Evolutionary conservation across 192 early-diverging fungal genomes (phyloP).

Genomic region (Entomortierella beljakovae): DNA sequence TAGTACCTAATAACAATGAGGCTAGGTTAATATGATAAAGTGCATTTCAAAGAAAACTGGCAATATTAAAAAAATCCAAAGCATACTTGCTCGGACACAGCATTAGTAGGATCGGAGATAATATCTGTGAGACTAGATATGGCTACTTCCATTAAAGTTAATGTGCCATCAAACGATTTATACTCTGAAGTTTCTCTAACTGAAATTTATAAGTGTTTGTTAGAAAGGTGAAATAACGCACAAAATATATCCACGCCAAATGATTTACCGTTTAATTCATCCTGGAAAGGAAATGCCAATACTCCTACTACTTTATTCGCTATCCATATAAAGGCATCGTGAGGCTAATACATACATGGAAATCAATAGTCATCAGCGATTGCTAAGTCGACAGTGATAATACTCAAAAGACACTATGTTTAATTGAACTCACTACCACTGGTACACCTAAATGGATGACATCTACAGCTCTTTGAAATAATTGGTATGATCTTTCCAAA

Average conservation of each 20-base stretch:
- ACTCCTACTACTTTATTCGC: slow-evolving; percentile 30
- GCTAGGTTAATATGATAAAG: not conserved
- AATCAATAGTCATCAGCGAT: no score
- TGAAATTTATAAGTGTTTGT: not conserved
- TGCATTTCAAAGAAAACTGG: not conserved
- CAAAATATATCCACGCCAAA: not conserved
- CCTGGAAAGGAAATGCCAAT: slow-evolving; percentile 8
- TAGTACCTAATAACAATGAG: slow-evolving; percentile 6
- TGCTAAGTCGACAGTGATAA: no score
- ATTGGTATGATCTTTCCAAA: slow-evolving; percentile 4
- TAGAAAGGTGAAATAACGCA: not conserved
- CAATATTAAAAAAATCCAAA: not conserved
- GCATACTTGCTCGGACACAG: slow-evolving; percentile 20
- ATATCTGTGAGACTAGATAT: slow-evolving; percentile 38
- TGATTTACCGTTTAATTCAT: not conserved
- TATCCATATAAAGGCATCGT: slow-evolving; percentile 42
- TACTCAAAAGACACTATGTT: not conserved
- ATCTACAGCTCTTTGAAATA: slow-evolving; percentile 44
- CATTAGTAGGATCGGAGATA: slow-evolving; percentile 18
- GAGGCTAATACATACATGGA: slow-evolving; percentile 35
- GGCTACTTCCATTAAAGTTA: slow-evolving; percentile 43
- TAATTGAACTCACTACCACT: slow-evolving; percentile 10
- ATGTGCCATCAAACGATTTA: slow-evolving; percentile 26
- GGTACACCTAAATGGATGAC: slow-evolving; percentile 45
- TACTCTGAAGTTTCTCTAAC: slow-evolving; percentile 25